Conservation (phyloP, 495 filamentous ascomycete genomes). For the Hypoxylon subgilvum region DNA sequence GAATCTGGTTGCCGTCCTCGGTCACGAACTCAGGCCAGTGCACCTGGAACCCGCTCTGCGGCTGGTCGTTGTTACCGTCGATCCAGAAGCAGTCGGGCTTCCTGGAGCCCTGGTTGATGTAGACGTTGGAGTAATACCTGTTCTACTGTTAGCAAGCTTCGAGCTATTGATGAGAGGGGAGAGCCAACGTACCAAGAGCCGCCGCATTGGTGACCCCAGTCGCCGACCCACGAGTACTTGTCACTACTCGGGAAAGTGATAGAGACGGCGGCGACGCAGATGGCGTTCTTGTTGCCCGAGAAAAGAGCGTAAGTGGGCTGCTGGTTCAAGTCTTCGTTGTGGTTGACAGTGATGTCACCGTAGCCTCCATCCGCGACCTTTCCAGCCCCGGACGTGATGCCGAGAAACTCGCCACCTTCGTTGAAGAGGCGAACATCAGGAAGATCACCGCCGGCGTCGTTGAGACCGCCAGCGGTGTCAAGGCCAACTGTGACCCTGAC, state of each 20-base stretch:
- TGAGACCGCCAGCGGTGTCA: conserved; percentile 27
- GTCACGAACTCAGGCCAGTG: conserved; percentile 39
- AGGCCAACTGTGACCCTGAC: conserved; percentile 38
- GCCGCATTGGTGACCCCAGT: conserved; percentile 41
- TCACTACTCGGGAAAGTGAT: conserved; percentile 38
- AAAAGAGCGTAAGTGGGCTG: conserved; percentile 43
- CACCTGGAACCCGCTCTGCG: conserved; percentile 42
- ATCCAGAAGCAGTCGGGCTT: conserved; percentile 44
- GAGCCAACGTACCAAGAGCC: conserved; percentile 15
- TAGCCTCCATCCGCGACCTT: conserved; percentile 29
- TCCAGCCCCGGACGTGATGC: conserved; percentile 32
- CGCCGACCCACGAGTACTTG: conserved; percentile 38
- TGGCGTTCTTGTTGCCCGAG: conserved; percentile 40
- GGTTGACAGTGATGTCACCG: conserved; percentile 31
- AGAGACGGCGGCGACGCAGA: conserved; percentile 36
- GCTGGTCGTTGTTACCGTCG: conserved; percentile 39
- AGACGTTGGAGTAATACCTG: conserved; percentile 52
- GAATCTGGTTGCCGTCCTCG: conserved; percentile 3
- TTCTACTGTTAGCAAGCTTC: background rate
- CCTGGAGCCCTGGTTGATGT: conserved; percentile 51
- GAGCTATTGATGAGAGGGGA: background rate
- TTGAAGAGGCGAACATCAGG: conserved; percentile 45
- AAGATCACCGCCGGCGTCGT: conserved; percentile 38
- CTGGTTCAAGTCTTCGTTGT: conserved; percentile 18
- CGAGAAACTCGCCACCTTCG: conserved; percentile 37